Evolutionary conservation across 2,329 filamentous ascomycete species (phyloP).

Genomic region (Atkinsonella hypoxylon): DNA sequence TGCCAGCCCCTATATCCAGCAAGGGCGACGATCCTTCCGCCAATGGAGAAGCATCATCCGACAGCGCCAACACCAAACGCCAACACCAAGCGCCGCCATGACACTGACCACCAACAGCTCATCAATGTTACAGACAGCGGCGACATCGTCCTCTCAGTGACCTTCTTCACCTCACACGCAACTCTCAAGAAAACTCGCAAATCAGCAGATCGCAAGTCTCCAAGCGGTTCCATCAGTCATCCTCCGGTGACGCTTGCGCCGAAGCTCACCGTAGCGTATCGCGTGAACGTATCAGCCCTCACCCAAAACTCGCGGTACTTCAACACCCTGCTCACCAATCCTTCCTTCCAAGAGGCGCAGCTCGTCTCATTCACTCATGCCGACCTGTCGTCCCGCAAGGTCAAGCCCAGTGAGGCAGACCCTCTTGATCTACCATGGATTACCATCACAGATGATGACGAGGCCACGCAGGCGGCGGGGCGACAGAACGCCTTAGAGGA

Average conservation of each 20-base stretch:
- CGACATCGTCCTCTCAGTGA: constrained; percentile 54
- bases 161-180: constrained; percentile 47
- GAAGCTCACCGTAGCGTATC: constrained; percentile 36
- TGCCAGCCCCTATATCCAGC: neutral
- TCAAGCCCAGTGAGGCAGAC: constrained; percentile 36
- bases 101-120: constrained; percentile 15
- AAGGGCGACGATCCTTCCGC: constrained; percentile 5
- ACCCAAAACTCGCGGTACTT: constrained; percentile 58
- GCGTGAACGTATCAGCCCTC: constrained; percentile 45
- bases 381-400: constrained; percentile 32
- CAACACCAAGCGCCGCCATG: neutral
- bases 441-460: constrained; percentile 54
- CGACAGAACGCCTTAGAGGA: constrained; percentile 54
- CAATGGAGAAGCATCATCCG: constrained; percentile 5
- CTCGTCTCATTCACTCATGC: constrained; percentile 39
- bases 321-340: constrained; percentile 50
- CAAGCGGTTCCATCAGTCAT: constrained; percentile 6
- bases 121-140: constrained; percentile 44
- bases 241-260: constrained; percentile 19
- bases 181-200: constrained; percentile 35
- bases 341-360: constrained; percentile 50
- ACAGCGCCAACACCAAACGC: neutral
- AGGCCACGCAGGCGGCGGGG: constrained; percentile 47
- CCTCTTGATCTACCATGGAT: constrained; percentile 48
- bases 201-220: constrained; percentile 21